A percentile compares a stretch with the other conserved stretches of the same genome.
Conservation (phyloP, 164 flowering plant genomes). For the Liriodendron chinense region DNA sequence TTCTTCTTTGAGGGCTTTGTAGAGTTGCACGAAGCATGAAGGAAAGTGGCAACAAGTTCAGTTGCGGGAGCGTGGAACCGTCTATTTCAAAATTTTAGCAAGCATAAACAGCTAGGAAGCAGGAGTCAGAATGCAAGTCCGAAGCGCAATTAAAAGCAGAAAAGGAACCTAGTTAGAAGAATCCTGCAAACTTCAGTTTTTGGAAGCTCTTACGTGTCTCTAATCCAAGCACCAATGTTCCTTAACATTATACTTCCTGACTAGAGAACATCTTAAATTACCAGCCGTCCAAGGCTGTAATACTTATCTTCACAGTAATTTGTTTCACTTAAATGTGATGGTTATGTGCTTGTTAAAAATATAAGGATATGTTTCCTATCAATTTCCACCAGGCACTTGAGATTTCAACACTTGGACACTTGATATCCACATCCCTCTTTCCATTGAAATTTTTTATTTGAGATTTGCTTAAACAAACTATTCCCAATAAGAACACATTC, state of each 20-base stretch:
- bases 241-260: background rate
- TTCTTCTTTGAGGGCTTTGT: background rate
- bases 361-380: too few relatives aligned
- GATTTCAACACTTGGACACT: too few relatives aligned
- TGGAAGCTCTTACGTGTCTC: background rate
- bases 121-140: background rate
- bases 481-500: too few relatives aligned
- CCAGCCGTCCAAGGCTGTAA: background rate
- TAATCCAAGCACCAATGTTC: background rate
- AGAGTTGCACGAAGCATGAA: background rate
- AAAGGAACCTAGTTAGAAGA: background rate
- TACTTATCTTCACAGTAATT: too few relatives aligned
- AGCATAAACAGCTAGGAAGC: background rate
- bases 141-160: background rate
- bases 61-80: background rate
- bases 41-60: background rate
- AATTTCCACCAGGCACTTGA: too few relatives aligned
- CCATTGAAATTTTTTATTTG: too few relatives aligned
- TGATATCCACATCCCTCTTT: too few relatives aligned
- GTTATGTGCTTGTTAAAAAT: too few relatives aligned
- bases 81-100: background rate
- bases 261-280: background rate
- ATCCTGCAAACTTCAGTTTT: background rate
- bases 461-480: too few relatives aligned
- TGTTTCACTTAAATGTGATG: too few relatives aligned